Evolutionary conservation across 805 yeast genomes (phyloP).

Genomic region (Geotrichum ghanense): DNA sequence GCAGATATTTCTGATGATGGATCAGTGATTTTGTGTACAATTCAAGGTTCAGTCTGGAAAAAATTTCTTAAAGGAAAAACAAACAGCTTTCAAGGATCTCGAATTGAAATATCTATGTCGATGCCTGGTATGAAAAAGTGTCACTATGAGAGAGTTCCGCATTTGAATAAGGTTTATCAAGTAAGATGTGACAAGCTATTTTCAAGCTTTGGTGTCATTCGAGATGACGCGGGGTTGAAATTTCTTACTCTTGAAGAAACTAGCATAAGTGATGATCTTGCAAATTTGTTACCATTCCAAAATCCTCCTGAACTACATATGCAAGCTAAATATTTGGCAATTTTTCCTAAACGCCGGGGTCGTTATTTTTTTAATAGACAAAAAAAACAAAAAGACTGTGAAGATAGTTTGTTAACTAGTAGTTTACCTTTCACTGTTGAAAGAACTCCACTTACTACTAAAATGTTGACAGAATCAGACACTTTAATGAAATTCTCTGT

Average conservation of each 20-base stretch:
- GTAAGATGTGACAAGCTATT: slow-evolving; percentile 60
- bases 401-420: not conserved
- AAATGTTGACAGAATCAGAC: not conserved
- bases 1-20: slow-evolving; percentile 62
- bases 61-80: slow-evolving; percentile 12
- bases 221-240: slow-evolving; percentile 49
- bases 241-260: slow-evolving; percentile 43
- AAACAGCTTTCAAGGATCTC: slow-evolving; percentile 19
- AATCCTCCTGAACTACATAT: not conserved
- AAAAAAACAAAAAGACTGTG: not conserved
- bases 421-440: slow-evolving; percentile 1
- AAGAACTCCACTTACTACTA: not conserved
- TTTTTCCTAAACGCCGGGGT: not conserved
- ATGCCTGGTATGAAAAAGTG: slow-evolving; percentile 22
- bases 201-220: slow-evolving; percentile 53
- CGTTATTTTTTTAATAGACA: not conserved
- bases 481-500: not conserved
- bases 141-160: slow-evolving; percentile 45
- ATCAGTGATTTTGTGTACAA: slow-evolving; percentile 53
- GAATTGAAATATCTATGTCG: slow-evolving; percentile 21
- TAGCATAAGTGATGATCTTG: slow-evolving; percentile 41
- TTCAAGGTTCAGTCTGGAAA: slow-evolving; percentile 53
- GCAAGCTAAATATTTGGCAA: not conserved
- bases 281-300: slow-evolving; percentile 39
- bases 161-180: slow-evolving; percentile 43